These are phyloP conservation scores for Claviceps humidiphila DNA, from an alignment of 2,329 filamentous ascomycete genomes.

Conservation along the genomic window DNA sequence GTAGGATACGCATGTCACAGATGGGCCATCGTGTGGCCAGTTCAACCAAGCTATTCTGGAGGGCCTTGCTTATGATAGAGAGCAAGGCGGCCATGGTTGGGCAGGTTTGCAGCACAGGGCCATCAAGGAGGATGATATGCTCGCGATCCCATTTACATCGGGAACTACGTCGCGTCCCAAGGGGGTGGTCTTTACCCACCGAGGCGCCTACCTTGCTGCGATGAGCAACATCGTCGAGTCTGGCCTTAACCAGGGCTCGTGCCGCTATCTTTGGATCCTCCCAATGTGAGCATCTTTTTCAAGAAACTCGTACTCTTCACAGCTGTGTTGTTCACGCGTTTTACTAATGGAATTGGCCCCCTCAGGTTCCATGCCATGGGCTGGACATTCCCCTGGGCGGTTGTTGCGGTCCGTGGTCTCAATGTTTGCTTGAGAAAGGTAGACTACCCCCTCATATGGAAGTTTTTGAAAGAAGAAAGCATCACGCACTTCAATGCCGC, in stretches of 20 bases:
- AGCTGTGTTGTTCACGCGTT: not conserved
- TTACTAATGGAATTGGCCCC: not conserved
- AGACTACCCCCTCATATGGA: constrained; percentile 89
- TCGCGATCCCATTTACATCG: constrained; percentile 87
- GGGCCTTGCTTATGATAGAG: constrained; percentile 58
- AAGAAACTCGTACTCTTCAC: not conserved
- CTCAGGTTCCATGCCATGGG: constrained; percentile 50
- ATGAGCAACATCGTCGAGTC: constrained; percentile 82
- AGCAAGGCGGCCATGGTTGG: constrained; percentile 60
- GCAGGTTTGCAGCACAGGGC: constrained; percentile 56
- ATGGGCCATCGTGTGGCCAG: constrained; percentile 60
- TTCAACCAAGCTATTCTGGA: constrained; percentile 77
- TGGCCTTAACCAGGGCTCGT: constrained; percentile 62
- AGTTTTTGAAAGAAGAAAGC: constrained; percentile 67
- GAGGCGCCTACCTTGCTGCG: constrained; percentile 73
- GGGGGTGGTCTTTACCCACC: constrained; percentile 83
- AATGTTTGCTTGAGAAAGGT: constrained; percentile 92
- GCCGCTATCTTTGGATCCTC: constrained; percentile 80
- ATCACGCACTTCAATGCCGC: constrained; percentile 95
- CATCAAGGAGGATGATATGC: constrained; percentile 62
- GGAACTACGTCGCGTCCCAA: constrained; percentile 88
- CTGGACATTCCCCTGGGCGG: constrained; percentile 88
- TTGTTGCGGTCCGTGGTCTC: constrained; percentile 88
- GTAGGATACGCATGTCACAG: constrained; percentile 64
- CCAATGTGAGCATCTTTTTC: constrained; percentile 52